phyloP scores from a whole-genome alignment of 2,329 filamentous ascomycete species.

The Rhynchosporium graminicola region DNA sequence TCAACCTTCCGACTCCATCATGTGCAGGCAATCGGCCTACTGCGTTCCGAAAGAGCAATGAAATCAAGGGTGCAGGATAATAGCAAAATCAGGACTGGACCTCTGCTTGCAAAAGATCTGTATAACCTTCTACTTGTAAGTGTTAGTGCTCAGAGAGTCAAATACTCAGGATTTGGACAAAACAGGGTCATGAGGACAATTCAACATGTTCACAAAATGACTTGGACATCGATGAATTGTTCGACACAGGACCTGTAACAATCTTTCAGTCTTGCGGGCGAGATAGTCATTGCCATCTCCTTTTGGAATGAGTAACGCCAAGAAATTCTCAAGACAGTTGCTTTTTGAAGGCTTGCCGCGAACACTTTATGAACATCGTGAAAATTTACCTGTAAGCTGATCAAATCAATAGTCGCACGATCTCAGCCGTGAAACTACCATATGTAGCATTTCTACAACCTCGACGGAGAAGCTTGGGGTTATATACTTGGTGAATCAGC shows the following conservation, averaged over 20 bases:
- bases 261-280: neutral
- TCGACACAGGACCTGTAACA: neutral
- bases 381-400: neutral
- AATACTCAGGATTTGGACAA: neutral
- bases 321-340: neutral
- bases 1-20: conserved; percentile 19
- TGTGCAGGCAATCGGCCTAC: conserved; percentile 38
- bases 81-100: conserved; percentile 20
- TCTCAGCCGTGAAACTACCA: neutral
- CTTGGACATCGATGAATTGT: neutral
- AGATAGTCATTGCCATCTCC: conserved; percentile 1
- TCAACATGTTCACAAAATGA: neutral
- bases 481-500: conserved; percentile 6
- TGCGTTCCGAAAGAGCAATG: conserved; percentile 37
- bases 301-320: neutral
- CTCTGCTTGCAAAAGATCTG: conserved; percentile 24
- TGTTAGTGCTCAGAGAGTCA: neutral
- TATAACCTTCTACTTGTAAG: conserved; percentile 11
- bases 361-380: neutral
- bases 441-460: neutral
- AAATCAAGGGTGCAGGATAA: conserved; percentile 28
- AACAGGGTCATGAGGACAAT: neutral
- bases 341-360: neutral
- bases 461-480: neutral
- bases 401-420: neutral